Conservation (phyloP, 345 rosid species). For the Syzygium aqueum region DNA sequence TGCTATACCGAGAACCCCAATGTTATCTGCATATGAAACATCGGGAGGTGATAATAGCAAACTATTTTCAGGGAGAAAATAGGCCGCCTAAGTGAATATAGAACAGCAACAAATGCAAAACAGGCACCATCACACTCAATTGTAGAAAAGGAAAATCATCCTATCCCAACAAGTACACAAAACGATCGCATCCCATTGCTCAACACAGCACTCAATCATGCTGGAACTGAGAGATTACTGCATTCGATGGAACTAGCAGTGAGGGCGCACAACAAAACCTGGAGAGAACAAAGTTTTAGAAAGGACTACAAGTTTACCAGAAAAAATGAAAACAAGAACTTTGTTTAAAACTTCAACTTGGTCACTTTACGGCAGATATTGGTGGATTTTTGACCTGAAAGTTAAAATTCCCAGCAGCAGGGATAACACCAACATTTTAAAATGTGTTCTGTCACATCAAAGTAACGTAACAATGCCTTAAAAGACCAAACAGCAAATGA, state of each 20-base stretch:
- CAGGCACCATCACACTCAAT: neutral
- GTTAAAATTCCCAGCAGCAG: neutral
- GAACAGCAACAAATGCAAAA: neutral
- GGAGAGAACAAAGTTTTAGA: neutral
- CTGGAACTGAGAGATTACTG: neutral
- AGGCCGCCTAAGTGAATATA: neutral
- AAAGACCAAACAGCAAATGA: neutral
- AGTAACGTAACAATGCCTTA: neutral
- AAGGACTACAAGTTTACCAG: neutral
- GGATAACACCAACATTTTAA: neutral
- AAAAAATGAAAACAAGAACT: neutral
- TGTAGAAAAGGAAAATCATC: neutral
- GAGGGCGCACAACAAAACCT: neutral
- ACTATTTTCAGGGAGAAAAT: neutral
- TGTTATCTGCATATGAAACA: neutral
- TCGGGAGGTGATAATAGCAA: neutral
- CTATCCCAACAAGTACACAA: neutral
- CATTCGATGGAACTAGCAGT: neutral
- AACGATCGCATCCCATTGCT: neutral
- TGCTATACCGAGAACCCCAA: neutral
- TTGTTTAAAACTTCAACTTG: neutral
- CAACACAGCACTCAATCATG: neutral
- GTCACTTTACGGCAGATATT: neutral
- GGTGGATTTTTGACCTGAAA: neutral
- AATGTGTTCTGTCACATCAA: neutral